Percentiles rank a stretch among this genome's conserved stretches.
These are phyloP conservation scores for Tulasnella sp. DNA, from an alignment of 768 basidiomycete genomes.

Conservation along the genomic window DNA sequence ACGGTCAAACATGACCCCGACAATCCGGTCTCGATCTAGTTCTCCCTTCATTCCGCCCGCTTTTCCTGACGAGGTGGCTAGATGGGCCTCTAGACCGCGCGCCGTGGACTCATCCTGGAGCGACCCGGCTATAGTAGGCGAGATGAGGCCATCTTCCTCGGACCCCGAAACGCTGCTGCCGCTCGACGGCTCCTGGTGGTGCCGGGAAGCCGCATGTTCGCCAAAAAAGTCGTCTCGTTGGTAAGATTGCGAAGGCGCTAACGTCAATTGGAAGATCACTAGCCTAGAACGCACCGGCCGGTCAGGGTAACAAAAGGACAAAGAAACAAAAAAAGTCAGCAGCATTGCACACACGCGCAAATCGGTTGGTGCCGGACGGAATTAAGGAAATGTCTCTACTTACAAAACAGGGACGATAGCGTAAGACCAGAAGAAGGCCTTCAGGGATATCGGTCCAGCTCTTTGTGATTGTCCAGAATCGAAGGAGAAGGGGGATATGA, in stretches of 20 bases:
- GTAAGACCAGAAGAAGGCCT: slow-evolving; percentile 34
- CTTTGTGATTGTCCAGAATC: not conserved
- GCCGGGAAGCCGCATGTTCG: slow-evolving; percentile 24
- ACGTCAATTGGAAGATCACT: slow-evolving; percentile 31
- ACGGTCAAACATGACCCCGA: slow-evolving; percentile 31
- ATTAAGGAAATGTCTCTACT: slow-evolving; percentile 18
- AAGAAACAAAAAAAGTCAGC: not conserved
- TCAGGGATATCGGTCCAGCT: slow-evolving; percentile 20
- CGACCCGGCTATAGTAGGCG: slow-evolving; percentile 3
- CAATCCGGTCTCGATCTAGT: slow-evolving; percentile 25
- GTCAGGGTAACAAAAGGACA: not conserved
- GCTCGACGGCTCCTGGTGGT: slow-evolving; percentile 26
- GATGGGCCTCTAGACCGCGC: slow-evolving; percentile 9
- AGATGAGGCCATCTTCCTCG: not conserved
- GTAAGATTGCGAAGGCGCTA: slow-evolving; percentile 30
- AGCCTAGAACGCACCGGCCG: slow-evolving; percentile 25
- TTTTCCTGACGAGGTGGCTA: not conserved
- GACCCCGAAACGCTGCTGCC: slow-evolving; percentile 16
- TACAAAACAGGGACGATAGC: slow-evolving; percentile 30
- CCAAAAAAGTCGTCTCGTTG: slow-evolving; percentile 23
- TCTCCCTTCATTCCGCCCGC: not conserved
- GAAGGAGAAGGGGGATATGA: not conserved
- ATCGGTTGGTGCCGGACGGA: not conserved
- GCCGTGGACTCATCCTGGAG: slow-evolving; percentile 10
- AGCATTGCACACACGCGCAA: not conserved